Evolutionary conservation across 768 basidiomycete genomes (phyloP), one percentile per base, ranked within the genome.

Genomic region (Boletellus emodensis): DNA sequence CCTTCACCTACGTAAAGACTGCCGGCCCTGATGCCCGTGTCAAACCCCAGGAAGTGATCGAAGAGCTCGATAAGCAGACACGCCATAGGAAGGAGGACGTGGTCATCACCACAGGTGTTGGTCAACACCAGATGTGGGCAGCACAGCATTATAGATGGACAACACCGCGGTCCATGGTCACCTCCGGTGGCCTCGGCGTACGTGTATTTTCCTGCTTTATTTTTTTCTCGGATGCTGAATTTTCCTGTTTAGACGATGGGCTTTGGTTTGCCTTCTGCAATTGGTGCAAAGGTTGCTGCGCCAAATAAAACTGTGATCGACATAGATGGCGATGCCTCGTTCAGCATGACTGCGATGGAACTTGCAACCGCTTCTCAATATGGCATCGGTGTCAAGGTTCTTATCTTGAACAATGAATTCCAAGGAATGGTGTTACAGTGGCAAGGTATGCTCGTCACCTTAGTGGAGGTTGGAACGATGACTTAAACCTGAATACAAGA

Each of bases 71-170:
- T 62, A 75, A 63, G 46, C 89, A 92, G 73, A 83, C 82, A n/a
- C 75, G 74, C 42, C 77, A 87, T 52, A 80, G 74, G 68, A 95
- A 98, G 73, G 87, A 90, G 50, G 83, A 97, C 20, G 80, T 96
- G 35, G 72, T 99, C 62, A 71, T 99, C 46, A 71, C 91, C 11
- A 99, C 96, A 14, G 96, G 96, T 59, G 96, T 99, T 18, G 96
- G 96, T 8, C 96, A 99, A 68, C 96, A 98, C 72, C 95, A 99
- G 72, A 98, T 98, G 96, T 98, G 93, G 94, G 95, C 95, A 2
- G 91, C 90, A 37, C 96, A 99, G 69, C 78, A 86, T 67, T 98
- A 82, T 72, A 78, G 94, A 51, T 99, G 94, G 94, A 87, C 73
- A 53, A 72, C 86, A 43, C 96, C 96, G 0, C 78, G 85, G 37